These are phyloP conservation scores for Gremmenia infestans DNA, from an alignment of 2,329 filamentous ascomycete species.

Conservation along the genomic window DNA sequence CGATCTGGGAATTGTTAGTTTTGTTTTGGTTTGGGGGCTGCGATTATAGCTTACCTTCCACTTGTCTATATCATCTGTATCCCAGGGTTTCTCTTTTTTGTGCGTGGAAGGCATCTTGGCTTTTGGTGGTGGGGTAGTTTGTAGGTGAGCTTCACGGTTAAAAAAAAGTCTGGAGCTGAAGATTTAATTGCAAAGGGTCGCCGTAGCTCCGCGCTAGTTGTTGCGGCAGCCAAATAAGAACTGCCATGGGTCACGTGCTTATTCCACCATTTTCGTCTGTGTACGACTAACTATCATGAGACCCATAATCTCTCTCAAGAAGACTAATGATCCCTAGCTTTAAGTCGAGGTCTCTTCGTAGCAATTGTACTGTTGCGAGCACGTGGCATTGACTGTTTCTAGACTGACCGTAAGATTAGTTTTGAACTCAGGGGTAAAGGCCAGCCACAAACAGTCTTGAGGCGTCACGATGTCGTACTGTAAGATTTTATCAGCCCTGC, in stretches of 20 bases:
- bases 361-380: background rate
- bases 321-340: background rate
- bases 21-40: background rate
- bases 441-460: background rate
- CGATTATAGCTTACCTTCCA: conserved; percentile 60
- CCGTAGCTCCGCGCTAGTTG: background rate
- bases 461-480: background rate
- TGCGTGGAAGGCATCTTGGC: conserved; percentile 76
- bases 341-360: background rate
- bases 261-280: too few species aligned
- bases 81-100: conserved; percentile 88
- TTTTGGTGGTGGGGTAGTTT: conserved; percentile 12
- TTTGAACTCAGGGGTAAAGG: background rate
- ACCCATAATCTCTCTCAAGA: too few species aligned
- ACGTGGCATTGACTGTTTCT: too few species aligned
- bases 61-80: conserved; percentile 95
- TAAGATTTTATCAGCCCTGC: background rate
- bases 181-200: conserved; percentile 2
- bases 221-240: too few species aligned
- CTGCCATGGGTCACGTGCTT: too few species aligned
- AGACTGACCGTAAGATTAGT: background rate
- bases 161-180: conserved; percentile 14
- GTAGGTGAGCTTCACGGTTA: background rate
- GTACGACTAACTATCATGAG: too few species aligned
- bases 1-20: conserved; percentile 47